These are phyloP conservation scores for Phytophthora vignae DNA, from an alignment of 352 stramenopile genomes.

Conservation along the genomic window DNA sequence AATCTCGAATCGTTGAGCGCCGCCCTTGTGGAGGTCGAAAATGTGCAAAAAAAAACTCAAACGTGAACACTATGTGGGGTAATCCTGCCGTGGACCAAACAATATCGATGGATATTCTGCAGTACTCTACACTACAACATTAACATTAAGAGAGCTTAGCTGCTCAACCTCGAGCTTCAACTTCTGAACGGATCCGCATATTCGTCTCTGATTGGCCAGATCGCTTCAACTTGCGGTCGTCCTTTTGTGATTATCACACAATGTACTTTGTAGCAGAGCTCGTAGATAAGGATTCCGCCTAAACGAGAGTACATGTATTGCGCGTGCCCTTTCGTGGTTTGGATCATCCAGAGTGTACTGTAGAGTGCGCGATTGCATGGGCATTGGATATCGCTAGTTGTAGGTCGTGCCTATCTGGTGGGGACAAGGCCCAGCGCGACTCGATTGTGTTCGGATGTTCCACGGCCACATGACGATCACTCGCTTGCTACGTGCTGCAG, in stretches of 20 bases:
- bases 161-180: neutral
- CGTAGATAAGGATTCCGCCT: neutral
- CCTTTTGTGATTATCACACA: neutral
- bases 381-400: neutral
- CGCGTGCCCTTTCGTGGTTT: neutral
- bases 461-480: neutral
- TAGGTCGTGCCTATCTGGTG: neutral
- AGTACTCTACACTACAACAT: neutral
- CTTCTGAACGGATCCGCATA: constrained; percentile 17
- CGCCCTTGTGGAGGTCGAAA: neutral
- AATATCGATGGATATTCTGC: constrained; percentile 17
- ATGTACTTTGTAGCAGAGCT: neutral
- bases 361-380: neutral
- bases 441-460: constrained; percentile 19
- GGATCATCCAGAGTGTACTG: neutral
- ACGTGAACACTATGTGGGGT: constrained; percentile 4
- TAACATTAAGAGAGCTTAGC: neutral
- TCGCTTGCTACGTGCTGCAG: constrained; percentile 5
- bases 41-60: constrained; percentile 3
- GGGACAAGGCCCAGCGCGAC: neutral
- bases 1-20: neutral
- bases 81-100: neutral
- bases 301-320: no score
- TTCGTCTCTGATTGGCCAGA: constrained; percentile 19
- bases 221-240: constrained; percentile 38